These are phyloP conservation scores for Lumnitzera littorea DNA, from an alignment of 345 rosid genomes.

Conservation along the genomic window DNA sequence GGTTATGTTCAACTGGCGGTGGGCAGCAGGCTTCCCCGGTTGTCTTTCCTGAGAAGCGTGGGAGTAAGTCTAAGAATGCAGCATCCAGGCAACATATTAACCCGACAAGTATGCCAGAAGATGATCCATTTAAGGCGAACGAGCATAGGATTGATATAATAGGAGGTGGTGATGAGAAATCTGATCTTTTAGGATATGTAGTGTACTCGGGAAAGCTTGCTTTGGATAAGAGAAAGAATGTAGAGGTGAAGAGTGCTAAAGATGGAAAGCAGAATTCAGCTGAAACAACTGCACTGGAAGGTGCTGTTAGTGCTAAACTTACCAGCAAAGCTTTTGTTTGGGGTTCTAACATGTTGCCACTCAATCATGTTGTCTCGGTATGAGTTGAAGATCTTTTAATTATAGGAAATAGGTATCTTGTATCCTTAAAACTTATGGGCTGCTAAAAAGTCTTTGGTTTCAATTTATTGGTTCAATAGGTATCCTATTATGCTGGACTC, in stretches of 20 bases:
- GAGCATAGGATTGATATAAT: constrained; percentile 65
- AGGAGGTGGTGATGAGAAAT: constrained; percentile 72
- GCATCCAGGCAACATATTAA: constrained; percentile 33
- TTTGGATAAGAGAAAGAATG: constrained; percentile 57
- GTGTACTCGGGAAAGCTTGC: constrained; percentile 70
- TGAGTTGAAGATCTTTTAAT: background rate
- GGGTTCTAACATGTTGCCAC: constrained; percentile 67
- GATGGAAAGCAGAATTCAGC: constrained; percentile 30
- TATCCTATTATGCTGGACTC: constrained; percentile 75
- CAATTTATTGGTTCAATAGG: constrained; percentile 29
- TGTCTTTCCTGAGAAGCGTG: constrained; percentile 81
- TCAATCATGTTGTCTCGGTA: constrained; percentile 80
- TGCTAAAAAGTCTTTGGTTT: background rate
- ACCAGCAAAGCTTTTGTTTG: constrained; percentile 82
- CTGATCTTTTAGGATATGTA: constrained; percentile 71
- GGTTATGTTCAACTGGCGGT: constrained; percentile 63
- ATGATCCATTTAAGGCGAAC: constrained; percentile 36
- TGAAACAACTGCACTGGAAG: constrained; percentile 32
- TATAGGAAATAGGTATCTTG: background rate
- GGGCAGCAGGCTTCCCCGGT: constrained; percentile 73
- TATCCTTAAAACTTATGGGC: background rate
- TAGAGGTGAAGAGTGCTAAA: constrained; percentile 22
- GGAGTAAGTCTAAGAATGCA: constrained; percentile 53
- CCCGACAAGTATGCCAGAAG: constrained; percentile 14
- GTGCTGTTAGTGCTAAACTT: constrained; percentile 64